Evolutionary conservation across 805 yeast genomes (phyloP), one percentile per base, ranked within the genome.

Genomic region (Ogataea salicorniae): DNA sequence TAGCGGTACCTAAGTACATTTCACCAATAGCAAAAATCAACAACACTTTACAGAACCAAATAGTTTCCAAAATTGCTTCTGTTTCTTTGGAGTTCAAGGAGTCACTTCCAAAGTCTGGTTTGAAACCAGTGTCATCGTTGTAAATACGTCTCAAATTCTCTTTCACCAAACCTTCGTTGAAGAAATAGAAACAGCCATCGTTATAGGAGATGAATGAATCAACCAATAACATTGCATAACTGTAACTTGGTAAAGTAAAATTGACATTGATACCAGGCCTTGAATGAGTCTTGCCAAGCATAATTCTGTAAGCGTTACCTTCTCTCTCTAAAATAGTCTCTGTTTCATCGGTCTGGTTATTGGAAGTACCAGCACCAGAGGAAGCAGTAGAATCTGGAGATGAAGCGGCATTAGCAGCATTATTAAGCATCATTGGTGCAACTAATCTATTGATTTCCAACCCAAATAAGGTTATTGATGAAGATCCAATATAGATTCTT

Each of bases 131-230:
- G 16, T 60, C 60, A 35, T 81, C 81, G 29, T 83, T 77, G 61
- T 84, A 86, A 20, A 84, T 72, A 51, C 83, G 73, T 67, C 80
- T 76, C 45, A 86, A 62, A 51, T 80, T 83, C 54, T 79, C 78
- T 58, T 84, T 85, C 22, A 84, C 87, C 18, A 84, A 59, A 1
- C 95, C 95, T 62, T 86, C 95, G 60, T 86, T 86, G 69, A 86
- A 86, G 58, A 86, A 86, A 66, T 86, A 86, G 62, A 86, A 86
- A 56, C 95, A 86, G 0, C 91, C 94, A 63, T 85, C 94, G 57
- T 86, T 86, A 62, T 84, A 86, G 44, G 84, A 83, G 45, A 86
- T 77, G 55, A 86, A 86, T 0, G 88, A 82, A 59, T 86, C 92
- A 13, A 86, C 86, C 42, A 86, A 66, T 14, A 84, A 62, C 77